phyloP scores from a whole-genome alignment of 441 rosid genomes.

The Geranium incanum region DNA sequence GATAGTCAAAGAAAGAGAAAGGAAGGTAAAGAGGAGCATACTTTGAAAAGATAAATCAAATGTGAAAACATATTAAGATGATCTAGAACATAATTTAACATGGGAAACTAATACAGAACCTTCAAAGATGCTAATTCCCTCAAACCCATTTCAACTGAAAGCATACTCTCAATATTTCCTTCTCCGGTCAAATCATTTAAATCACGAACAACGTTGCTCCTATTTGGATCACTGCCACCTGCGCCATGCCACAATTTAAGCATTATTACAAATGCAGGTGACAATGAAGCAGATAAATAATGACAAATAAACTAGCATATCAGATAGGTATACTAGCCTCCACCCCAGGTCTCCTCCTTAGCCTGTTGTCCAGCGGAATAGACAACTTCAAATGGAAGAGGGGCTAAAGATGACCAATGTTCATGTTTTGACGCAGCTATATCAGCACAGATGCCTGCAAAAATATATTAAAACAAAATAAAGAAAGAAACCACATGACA shows the following conservation, averaged over 20 bases:
- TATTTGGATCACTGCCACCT: constrained; percentile 47
- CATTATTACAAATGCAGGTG: constrained; percentile 17
- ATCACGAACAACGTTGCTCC: constrained; percentile 47
- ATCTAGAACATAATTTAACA: constrained; percentile 4
- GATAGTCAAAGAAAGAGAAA: background rate
- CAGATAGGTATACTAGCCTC: constrained; percentile 44
- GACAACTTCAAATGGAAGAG: constrained; percentile 92
- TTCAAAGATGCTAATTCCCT: constrained; percentile 80
- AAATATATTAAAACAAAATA: constrained; percentile 17
- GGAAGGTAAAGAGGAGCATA: background rate
- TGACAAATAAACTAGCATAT: constrained; percentile 15
- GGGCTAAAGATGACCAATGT: constrained; percentile 90
- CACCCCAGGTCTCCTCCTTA: constrained; percentile 55
- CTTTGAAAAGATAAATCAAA: background rate
- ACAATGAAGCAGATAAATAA: background rate
- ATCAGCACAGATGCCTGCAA: constrained; percentile 71
- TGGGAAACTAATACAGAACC: constrained; percentile 34
- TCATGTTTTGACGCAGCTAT: constrained; percentile 73
- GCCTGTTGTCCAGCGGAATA: constrained; percentile 93
- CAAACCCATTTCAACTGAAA: constrained; percentile 90
- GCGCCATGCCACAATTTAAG: constrained; percentile 22
- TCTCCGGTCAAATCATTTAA: constrained; percentile 75
- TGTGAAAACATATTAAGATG: background rate
- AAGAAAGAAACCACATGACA: constrained; percentile 5
- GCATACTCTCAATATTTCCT: constrained; percentile 96